These are phyloP conservation scores for Cordyceps javanica DNA, from an alignment of 2,329 filamentous ascomycete genomes.

Conservation along the genomic window DNA sequence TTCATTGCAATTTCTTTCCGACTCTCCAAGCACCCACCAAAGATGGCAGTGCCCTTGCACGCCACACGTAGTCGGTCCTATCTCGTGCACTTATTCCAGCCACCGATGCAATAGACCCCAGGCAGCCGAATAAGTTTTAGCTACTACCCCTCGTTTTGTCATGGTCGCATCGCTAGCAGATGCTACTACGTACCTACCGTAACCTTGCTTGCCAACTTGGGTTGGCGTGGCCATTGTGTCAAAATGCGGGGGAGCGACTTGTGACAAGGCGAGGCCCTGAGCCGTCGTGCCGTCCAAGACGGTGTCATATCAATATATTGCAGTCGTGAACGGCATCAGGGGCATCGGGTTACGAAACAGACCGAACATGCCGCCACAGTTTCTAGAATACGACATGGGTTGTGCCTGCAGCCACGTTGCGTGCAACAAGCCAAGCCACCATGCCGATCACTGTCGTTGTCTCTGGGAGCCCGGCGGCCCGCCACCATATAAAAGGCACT, in stretches of 20 bases:
- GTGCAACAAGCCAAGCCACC: background rate
- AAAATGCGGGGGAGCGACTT: background rate
- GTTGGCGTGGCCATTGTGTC: background rate
- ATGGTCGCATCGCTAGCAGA: background rate
- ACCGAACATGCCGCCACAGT: background rate
- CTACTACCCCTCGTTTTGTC: background rate
- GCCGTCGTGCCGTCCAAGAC: background rate
- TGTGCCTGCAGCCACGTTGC: background rate
- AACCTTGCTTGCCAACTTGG: background rate
- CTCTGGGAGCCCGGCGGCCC: background rate
- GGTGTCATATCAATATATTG: background rate
- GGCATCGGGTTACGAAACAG: background rate
- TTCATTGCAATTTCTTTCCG: background rate
- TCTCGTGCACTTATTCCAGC: background rate
- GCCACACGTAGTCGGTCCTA: background rate
- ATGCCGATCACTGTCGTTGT: background rate
- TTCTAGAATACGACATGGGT: background rate
- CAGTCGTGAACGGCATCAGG: background rate
- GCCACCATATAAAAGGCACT: too few species aligned
- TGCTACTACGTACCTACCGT: too few species aligned
- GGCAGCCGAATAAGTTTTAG: background rate
- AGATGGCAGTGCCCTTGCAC: background rate
- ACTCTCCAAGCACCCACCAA: background rate
- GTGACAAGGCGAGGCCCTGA: too few species aligned
- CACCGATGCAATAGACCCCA: background rate